phyloP scores from a whole-genome alignment of 352 stramenopile genomes.

The Saprolegnia parasitica region DNA sequence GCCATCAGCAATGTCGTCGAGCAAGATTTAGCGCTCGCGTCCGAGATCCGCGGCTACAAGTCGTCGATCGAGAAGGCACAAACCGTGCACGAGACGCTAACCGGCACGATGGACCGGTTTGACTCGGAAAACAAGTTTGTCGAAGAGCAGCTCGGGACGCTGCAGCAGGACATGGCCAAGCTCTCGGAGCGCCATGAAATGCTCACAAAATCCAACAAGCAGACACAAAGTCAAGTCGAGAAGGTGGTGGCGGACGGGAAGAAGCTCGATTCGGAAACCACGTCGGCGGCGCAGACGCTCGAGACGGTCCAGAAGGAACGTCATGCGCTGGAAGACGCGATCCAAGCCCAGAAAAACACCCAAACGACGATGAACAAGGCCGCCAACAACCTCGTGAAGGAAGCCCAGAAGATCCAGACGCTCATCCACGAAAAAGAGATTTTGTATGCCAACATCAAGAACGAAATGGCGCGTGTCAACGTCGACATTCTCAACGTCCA shows the following conservation, averaged over 20 bases:
- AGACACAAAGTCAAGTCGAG: constrained; percentile 78
- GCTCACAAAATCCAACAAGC: constrained; percentile 80
- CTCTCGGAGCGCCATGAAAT: constrained; percentile 77
- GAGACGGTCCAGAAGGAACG: constrained; percentile 85
- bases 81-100: constrained; percentile 75
- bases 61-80: constrained; percentile 80
- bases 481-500: constrained; percentile 92
- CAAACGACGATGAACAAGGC: constrained; percentile 89
- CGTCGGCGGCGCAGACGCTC: constrained; percentile 60
- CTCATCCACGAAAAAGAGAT: constrained; percentile 88
- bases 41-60: constrained; percentile 86
- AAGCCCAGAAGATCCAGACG: constrained; percentile 63
- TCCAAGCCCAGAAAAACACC: constrained; percentile 73
- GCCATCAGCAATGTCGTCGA: constrained; percentile 76
- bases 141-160: constrained; percentile 54
- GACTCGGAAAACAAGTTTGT: constrained; percentile 73
- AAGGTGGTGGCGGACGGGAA: constrained; percentile 59
- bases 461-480: constrained; percentile 90
- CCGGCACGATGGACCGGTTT: constrained; percentile 81
- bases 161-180: constrained; percentile 61
- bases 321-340: constrained; percentile 83
- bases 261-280: constrained; percentile 67
- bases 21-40: constrained; percentile 73
- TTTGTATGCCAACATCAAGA: constrained; percentile 78
- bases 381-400: constrained; percentile 85